These are phyloP conservation scores for Crithidia sp. DNA, from an alignment of 208 protist species.

Conservation along the genomic window DNA sequence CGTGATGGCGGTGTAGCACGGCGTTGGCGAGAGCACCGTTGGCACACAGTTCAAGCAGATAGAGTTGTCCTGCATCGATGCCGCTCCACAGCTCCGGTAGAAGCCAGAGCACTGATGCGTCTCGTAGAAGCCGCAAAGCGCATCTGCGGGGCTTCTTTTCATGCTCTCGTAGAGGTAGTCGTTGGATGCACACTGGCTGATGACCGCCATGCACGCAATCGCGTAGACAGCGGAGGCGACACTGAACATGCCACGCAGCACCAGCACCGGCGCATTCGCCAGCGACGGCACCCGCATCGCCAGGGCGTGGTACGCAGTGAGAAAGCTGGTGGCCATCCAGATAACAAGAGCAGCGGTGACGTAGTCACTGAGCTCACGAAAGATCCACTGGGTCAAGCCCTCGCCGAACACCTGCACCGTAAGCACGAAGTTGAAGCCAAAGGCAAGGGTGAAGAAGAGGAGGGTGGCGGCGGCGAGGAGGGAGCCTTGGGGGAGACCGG, in stretches of 20 bases:
- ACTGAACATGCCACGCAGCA: conserved; percentile 12
- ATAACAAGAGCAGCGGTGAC: not conserved
- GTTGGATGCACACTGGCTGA: not conserved
- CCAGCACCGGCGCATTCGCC: conserved; percentile 7
- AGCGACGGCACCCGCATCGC: conserved; percentile 47
- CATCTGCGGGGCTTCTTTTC: not conserved
- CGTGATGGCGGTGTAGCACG: conserved; percentile 9
- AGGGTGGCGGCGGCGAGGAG: conserved; percentile 51
- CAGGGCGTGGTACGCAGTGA: conserved; percentile 19
- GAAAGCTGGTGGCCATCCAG: not conserved
- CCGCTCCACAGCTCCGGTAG: not conserved
- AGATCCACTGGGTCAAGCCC: not conserved
- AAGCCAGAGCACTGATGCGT: conserved; percentile 18
- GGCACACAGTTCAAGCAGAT: not conserved
- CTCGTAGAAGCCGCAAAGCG: conserved; percentile 18
- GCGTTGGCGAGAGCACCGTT: not conserved
- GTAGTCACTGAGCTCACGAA: not conserved
- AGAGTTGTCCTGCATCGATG: no score
- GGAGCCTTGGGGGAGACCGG: conserved; percentile 53
- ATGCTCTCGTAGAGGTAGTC: not conserved
- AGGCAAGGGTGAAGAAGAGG: conserved; percentile 26
- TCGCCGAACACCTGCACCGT: not conserved
- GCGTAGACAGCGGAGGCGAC: conserved; percentile 26
- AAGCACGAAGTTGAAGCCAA: not conserved
- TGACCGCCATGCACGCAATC: not conserved